Evolutionary conservation across 208 protist genomes (phyloP), one percentile per base, ranked within the genome.

Genomic region (Acanthamoeba healyi): DNA sequence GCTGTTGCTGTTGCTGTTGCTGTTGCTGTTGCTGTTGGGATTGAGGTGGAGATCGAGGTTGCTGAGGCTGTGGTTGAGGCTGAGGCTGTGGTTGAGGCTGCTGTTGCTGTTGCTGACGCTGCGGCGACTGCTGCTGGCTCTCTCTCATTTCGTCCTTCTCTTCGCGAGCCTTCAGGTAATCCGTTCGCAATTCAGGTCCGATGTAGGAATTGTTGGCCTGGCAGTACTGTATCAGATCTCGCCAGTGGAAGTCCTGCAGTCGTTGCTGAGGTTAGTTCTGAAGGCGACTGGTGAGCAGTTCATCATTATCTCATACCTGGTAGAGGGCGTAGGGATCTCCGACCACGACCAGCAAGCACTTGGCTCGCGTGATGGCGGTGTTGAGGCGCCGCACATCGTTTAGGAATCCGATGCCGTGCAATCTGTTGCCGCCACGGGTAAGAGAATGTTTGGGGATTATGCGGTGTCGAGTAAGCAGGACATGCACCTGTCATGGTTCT

Each of bases 351-450:
- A 79, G 70, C 17, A 79, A 46, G 7, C 34, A 79, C 17, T 24
- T 46, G 19, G 70, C 70, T 1, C 70, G 70, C 0, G 70, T 79
- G 70, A 79, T 38, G 40, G 70, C 70, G 6, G 70, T 79, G 70
- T 79, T 79, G 70, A 79, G 70, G 4, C 70, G 70, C 0, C 70
- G 42, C 17, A 44, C 34, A 24, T 79, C 70, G 15, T 36, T 34
- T 7, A 79, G 29, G 40, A 79, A 79, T 15, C 70, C 70, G 40
- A 79, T 19, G 19, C 70, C 70, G 40, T 79, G 70, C 70, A 79
- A 1, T n/a, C 70, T 79, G 29, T 12, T 67, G 9, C 7, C 9
- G 24, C 26, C 56, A 5, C 17, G 34, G 4, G 0, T 9, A 9
- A 14, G n/a, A 0, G 9, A 22, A 36, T 2, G 36, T 4, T 6